These are phyloP conservation scores for Colletotrichum neosansevieriae DNA, from an alignment of 2,329 filamentous ascomycete genomes.

Conservation along the genomic window DNA sequence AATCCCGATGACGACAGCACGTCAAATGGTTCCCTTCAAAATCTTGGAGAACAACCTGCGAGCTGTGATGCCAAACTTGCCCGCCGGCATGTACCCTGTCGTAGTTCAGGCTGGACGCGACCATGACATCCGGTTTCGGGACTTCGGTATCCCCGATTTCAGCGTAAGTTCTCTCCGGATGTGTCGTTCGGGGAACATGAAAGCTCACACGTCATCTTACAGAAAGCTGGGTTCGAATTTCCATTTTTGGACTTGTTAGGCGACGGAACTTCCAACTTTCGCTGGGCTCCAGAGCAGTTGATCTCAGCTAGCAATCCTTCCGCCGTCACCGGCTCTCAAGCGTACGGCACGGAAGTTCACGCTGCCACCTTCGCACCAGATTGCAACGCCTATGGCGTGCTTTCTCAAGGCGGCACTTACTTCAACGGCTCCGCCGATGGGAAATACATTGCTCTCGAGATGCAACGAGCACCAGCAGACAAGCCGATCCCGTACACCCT, in stretches of 20 bases:
- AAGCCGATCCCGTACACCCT: conserved; percentile 51
- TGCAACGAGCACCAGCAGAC: conserved; percentile 28
- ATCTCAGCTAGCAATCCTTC: conserved; percentile 57
- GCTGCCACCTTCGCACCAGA: conserved; percentile 58
- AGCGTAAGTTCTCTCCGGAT: conserved; percentile 51
- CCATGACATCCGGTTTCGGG: conserved; percentile 61
- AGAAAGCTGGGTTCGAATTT: conserved; percentile 66
- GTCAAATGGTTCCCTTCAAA: conserved; percentile 58
- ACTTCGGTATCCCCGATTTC: conserved; percentile 58
- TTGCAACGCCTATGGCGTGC: conserved; percentile 61
- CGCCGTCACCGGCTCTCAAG: conserved; percentile 58
- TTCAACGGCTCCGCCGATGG: conserved; percentile 38
- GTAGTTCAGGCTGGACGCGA: conserved; percentile 62
- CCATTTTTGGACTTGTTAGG: conserved; percentile 66
- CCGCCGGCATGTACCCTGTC: conserved; percentile 65
- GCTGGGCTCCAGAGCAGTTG: conserved; percentile 61
- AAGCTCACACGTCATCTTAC: background rate
- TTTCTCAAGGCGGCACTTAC: conserved; percentile 38
- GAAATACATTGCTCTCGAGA: conserved; percentile 41
- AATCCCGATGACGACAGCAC: conserved; percentile 60
- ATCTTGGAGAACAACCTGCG: conserved; percentile 64
- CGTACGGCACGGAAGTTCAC: conserved; percentile 59
- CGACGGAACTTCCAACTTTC: conserved; percentile 64
- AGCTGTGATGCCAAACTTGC: conserved; percentile 60
- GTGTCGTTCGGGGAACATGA: background rate